Percentiles rank a stretch among this genome's conserved stretches.
phyloP scores from a whole-genome alignment of 371 early-diverging fungal genomes.

The Apophysomyces elegans region DNA sequence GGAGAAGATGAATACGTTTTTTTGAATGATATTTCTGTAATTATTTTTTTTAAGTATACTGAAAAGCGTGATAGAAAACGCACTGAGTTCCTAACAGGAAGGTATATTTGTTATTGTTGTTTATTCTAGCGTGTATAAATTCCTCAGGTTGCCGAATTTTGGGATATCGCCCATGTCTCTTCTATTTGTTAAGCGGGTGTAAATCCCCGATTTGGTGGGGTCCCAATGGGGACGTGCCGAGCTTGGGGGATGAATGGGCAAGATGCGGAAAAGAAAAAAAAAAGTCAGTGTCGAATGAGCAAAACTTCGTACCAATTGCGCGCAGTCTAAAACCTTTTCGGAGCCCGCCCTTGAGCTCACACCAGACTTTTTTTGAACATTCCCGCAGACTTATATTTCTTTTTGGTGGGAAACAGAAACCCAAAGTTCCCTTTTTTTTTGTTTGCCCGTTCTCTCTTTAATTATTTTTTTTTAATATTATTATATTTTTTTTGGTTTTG shows the following conservation, averaged over 20 bases:
- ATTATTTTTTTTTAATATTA: not conserved
- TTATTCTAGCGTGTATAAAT: too few relatives aligned
- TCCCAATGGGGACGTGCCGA: not conserved
- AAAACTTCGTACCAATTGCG: not conserved
- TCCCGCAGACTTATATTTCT: conserved; percentile 18
- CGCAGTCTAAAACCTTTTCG: conserved; percentile 7
- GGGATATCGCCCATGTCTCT: not conserved
- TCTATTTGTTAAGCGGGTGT: not conserved
- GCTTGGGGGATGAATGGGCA: not conserved
- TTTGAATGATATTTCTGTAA: conserved; percentile 5
- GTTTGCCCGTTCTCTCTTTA: conserved; percentile 14
- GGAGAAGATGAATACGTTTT: conserved; percentile 16
- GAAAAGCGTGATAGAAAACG: not conserved
- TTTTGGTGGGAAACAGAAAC: not conserved
- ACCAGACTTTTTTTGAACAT: conserved; percentile 18
- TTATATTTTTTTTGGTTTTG: conserved; percentile 18
- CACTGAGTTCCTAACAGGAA: too few relatives aligned
- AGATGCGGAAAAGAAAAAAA: too few relatives aligned
- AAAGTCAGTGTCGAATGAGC: too few relatives aligned
- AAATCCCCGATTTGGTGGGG: not conserved
- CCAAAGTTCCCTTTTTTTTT: conserved; percentile 11
- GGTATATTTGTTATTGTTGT: too few relatives aligned
- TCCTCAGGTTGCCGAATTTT: not conserved
- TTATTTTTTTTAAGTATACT: not conserved
- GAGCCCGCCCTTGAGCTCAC: not conserved